Percentiles rank a stretch among this genome's conserved stretches.
These are phyloP conservation scores for Trematosphaeria pertusa DNA, from an alignment of 2,329 filamentous ascomycete genomes.

Conservation along the genomic window DNA sequence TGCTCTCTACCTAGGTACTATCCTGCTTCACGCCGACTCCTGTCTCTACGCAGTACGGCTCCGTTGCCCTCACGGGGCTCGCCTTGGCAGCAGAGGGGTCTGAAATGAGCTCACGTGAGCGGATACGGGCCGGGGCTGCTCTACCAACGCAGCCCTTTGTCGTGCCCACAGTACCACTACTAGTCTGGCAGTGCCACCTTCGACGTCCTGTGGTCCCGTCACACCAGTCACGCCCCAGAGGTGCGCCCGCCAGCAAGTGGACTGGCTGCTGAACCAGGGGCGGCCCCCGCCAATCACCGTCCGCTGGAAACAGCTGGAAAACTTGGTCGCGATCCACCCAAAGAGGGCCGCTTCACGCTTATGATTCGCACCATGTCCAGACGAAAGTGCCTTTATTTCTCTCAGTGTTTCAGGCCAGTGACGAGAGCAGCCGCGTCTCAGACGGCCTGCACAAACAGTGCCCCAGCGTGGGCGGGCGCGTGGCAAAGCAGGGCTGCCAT, in stretches of 20 bases:
- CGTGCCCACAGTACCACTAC: too few species aligned
- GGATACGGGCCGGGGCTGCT: not conserved
- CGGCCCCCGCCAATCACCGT: constrained; percentile 37
- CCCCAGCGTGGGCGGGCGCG: constrained; percentile 5
- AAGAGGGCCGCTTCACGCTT: constrained; percentile 16
- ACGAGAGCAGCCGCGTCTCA: constrained; percentile 8
- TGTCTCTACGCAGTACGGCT: not conserved
- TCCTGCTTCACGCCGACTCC: not conserved
- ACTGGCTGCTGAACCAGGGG: constrained; percentile 23
- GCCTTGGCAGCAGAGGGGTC: constrained; percentile 14
- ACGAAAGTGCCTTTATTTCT: constrained; percentile 13
- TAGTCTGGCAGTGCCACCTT: not conserved
- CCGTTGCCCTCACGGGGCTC: not conserved
- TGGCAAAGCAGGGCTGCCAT: constrained; percentile 16
- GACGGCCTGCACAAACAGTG: not conserved
- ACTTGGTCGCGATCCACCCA: constrained; percentile 26
- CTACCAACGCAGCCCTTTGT: not conserved
- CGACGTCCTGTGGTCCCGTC: constrained; percentile 14
- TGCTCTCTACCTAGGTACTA: not conserved
- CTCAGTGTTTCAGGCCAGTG: constrained; percentile 15
- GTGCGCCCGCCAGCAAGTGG: constrained; percentile 25
- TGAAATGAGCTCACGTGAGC: constrained; percentile 11
- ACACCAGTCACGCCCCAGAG: constrained; percentile 34
- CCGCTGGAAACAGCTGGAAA: constrained; percentile 43
- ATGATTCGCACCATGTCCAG: constrained; percentile 35